Base-by-base conservation (phyloP, 1,284 basidiomycete species). In the Sporisorium exsertum region DNA sequence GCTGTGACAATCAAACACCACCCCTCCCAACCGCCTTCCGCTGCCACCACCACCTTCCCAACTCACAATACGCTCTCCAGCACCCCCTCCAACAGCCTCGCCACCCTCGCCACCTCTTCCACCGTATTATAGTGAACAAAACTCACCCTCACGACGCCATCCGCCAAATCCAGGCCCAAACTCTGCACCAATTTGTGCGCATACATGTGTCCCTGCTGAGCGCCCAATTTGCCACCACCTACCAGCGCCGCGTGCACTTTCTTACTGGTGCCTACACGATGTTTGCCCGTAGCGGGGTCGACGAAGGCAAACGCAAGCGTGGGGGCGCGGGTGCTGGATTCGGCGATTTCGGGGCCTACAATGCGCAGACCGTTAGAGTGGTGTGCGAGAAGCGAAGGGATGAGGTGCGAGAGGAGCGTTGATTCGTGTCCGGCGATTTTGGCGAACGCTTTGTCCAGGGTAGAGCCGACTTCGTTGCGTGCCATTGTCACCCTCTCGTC, bases 111-210 rank as follows among this genome's bases (percentile, higher is more conserved):
- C 83, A 92, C 91, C 80, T 93, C 92, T 52, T 90, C 88, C 1
- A 90, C 87, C 0, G 92, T 92, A 82, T 93, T 93, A 82, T 93
- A 93, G 78, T 93, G 92, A 20, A 93, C 91, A n/a, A 93, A 85
- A 4, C 91, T 92, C 66, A 93, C 89, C 10, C 92, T 89, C 35
- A 93, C 90, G 2, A 92, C 90, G 0, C 90, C 92, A 74, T 93
- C 92, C 79, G 80, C 63, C 35, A 70, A 8, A 55, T 59, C 56
- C 9, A 78, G 22, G 2, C 52, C 60, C 7, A 92, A 85, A 37
- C 86, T 84, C 8, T 88, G 87, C 10, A 92, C 86, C 15, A 93
- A 86, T 0, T 89, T 89, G 81, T 91, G 92, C 4, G 92, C 91
- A 80, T 93, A 93, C 82, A 92, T 93, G 82, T 93, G 91, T 1